Conservation (phyloP, 176 grass and related monocot genomes). For the Lolium rigidum region DNA sequence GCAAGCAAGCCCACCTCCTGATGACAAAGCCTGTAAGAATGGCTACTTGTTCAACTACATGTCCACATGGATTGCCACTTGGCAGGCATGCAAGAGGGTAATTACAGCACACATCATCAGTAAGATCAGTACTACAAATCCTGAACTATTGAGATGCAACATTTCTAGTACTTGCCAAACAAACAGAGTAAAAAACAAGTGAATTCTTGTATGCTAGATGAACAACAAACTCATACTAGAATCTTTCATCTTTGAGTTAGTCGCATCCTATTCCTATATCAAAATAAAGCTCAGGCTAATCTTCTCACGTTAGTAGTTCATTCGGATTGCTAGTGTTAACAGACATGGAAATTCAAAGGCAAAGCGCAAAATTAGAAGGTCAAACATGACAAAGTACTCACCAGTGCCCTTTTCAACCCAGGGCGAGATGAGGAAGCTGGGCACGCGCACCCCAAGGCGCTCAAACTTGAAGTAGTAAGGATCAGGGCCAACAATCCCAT, state of each 20-base stretch:
- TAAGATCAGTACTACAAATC: no score
- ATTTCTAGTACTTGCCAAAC: no score
- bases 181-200: no score
- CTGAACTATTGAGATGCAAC: no score
- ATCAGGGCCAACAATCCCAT: conserved; percentile 90
- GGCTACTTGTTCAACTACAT: background rate
- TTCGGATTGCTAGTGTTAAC: background rate
- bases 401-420: conserved; percentile 86
- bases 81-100: no score
- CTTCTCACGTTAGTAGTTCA: background rate
- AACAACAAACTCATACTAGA: background rate
- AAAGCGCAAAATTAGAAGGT: no score
- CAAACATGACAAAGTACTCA: conserved; percentile 16
- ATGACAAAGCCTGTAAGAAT: background rate
- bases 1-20: background rate
- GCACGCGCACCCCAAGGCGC: conserved; percentile 80
- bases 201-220: background rate
- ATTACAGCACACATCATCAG: no score
- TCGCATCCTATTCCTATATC: background rate
- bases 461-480: conserved; percentile 98
- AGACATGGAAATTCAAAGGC: background rate
- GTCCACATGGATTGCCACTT: no score
- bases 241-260: background rate
- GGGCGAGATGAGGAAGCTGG: conserved; percentile 76
- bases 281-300: background rate